These are phyloP conservation scores for Rubroboletus pulcherrimus DNA, from an alignment of 768 basidiomycete species.

Conservation along the genomic window DNA sequence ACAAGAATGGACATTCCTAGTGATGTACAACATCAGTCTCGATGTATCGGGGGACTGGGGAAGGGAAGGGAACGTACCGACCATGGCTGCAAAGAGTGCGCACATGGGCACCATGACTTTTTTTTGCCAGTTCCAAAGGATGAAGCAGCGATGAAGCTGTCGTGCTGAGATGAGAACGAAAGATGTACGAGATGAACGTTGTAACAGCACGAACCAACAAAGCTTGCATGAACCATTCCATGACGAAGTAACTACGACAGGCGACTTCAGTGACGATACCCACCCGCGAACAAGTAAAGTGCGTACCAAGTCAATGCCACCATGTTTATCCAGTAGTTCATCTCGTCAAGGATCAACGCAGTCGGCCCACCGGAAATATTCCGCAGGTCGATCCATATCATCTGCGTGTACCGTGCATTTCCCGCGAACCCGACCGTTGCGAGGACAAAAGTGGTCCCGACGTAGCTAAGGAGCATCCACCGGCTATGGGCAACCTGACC, in stretches of 20 bases:
- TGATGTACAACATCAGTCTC: neutral
- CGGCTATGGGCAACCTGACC: slow-evolving; percentile 1
- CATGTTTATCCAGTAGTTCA: slow-evolving; percentile 19
- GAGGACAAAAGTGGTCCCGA: slow-evolving; percentile 24
- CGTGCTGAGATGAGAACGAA: neutral
- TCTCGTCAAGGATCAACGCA: slow-evolving; percentile 11
- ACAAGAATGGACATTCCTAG: slow-evolving; percentile 18
- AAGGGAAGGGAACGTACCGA: slow-evolving; percentile 6
- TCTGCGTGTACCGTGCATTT: slow-evolving; percentile 26
- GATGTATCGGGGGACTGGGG: neutral
- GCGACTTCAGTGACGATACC: neutral
- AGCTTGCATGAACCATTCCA: slow-evolving; percentile 31
- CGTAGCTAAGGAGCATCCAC: slow-evolving; percentile 16
- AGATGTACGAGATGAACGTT: neutral
- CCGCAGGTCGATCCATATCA: slow-evolving; percentile 34
- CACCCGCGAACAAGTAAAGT: neutral
- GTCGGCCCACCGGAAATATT: slow-evolving; percentile 11
- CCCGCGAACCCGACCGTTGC: slow-evolving; percentile 25
- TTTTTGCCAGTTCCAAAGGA: slow-evolving; percentile 15
- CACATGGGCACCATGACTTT: slow-evolving; percentile 15
- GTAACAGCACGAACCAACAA: slow-evolving; percentile 13
- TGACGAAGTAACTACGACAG: slow-evolving; percentile 20
- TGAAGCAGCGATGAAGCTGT: slow-evolving; percentile 18
- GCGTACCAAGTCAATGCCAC: slow-evolving; percentile 19
- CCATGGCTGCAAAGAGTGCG: slow-evolving; percentile 8